Conservation (phyloP, 768 basidiomycete genomes). For the Scleroderma bovista region DNA sequence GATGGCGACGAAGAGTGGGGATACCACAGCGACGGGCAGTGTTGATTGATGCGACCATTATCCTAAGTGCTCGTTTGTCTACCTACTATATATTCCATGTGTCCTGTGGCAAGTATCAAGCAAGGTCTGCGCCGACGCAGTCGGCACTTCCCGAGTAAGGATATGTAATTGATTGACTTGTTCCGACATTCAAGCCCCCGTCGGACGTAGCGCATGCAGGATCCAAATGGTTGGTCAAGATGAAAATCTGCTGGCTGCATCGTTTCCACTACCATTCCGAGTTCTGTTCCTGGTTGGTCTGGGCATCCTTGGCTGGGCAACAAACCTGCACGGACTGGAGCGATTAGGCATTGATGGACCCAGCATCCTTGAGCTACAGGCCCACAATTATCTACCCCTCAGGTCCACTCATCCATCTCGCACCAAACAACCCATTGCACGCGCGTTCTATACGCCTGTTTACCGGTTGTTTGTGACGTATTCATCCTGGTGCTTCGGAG, state of each 20-base stretch:
- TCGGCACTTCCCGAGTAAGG: no score
- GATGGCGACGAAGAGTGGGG: no score
- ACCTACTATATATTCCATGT: no score
- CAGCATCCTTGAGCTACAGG: constrained; percentile 58
- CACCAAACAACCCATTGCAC: constrained; percentile 19
- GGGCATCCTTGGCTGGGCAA: constrained; percentile 87
- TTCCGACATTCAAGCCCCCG: no score
- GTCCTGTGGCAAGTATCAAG: no score
- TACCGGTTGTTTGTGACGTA: constrained; percentile 69
- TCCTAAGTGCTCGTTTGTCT: no score
- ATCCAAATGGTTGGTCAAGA: constrained; percentile 30
- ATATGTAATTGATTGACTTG: no score
- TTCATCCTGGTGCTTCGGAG: constrained; percentile 49
- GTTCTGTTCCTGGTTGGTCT: constrained; percentile 74
- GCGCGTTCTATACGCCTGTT: constrained; percentile 47
- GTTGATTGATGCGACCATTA: no score
- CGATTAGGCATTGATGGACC: constrained; percentile 68
- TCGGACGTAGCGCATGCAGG: constrained; percentile 2
- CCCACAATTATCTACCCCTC: constrained; percentile 12
- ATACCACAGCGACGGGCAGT: no score
- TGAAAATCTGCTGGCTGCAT: constrained; percentile 45
- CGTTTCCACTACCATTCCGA: constrained; percentile 89
- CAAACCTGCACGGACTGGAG: constrained; percentile 84
- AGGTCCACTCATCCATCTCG: constrained; percentile 14
- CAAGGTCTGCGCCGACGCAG: background rate